Base-by-base conservation (phyloP, 2,329 filamentous ascomycete genomes). In the Cordyceps farinosa region DNA sequence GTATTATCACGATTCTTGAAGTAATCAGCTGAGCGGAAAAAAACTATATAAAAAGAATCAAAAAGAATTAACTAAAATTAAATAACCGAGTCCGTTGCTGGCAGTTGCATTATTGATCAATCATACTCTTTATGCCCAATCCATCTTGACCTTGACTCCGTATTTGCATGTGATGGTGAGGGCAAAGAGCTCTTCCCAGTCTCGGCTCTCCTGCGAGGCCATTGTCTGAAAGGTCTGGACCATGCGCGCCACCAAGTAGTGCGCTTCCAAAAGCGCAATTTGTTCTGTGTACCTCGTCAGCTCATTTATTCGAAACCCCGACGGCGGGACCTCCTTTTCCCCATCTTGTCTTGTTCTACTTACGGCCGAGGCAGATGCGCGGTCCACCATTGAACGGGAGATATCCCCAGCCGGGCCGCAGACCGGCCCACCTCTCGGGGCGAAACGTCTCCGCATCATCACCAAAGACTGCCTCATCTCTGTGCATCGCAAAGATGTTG, bases 371-470 rank as follows among this genome's bases (percentile, higher is more conserved):
- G 65, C 79, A 81, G 34, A 80, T 79, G 27, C 79, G 69, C 3
- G 79, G 79, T 0, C 78, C 79, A 3, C 78, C 79, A 64, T 80
- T 80, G 67, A 82, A 83, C 4, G 80, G 80, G 3, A 82, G 67
- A 65, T 78, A 83, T 32, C 75, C 76, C 80, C 79, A 83, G 17
- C 77, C 74, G n/a, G 77, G 74, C 52, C 75, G 70, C 10, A 72
- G 66, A 9, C 61, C 64, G 50, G 34, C 40, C 79, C 78, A 81
- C 27, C 79, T 66, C 61, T 79, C 78, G 0, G 79, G 79, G 9
- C 70, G 72, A 66, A 78, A 80, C 44, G 77, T 72, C 1, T 75
- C 68, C 2, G 77, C 73, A 42, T 79, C 75, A 1, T 68, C 63
- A 0, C 78, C 78, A 64, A 75, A 82, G 29, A 79, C 66, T 27